Conservation (phyloP, 148 eudicot species). For the Silene latifolia region DNA sequence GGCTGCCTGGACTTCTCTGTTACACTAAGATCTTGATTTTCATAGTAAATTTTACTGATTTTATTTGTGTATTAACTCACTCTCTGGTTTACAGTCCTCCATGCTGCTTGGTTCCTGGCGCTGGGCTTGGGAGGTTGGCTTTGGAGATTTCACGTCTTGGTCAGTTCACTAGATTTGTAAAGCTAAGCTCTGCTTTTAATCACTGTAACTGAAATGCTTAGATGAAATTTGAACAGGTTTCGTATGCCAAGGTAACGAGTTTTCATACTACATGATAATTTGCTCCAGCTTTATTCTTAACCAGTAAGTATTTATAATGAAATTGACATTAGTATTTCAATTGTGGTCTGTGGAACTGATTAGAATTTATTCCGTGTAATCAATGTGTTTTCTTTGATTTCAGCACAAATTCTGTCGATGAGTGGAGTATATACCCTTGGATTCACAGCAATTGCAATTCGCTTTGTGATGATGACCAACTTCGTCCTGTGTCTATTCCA, state of each 20-base stretch:
- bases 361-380: neutral
- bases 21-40: neutral
- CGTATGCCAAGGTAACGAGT: constrained; percentile 86
- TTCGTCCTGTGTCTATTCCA: constrained; percentile 81
- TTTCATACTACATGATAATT: constrained; percentile 99
- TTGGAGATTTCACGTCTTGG: constrained; percentile 92
- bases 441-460: constrained; percentile 97
- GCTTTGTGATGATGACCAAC: constrained; percentile 80
- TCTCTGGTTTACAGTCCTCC: constrained; percentile 53
- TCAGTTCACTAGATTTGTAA: constrained; percentile 26
- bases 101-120: constrained; percentile 96
- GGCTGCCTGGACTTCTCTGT: neutral
- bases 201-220: constrained; percentile 24
- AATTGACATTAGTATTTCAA: neutral
- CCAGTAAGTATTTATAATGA: constrained; percentile 47
- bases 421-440: constrained; percentile 98
- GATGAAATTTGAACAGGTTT: constrained; percentile 52
- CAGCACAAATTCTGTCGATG: constrained; percentile 61
- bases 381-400: constrained; percentile 11
- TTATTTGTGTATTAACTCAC: neutral
- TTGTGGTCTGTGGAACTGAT: neutral
- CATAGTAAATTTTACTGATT: neutral
- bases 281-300: constrained; percentile 97
- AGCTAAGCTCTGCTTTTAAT: constrained; percentile 14
- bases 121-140: constrained; percentile 98